Percentiles rank a stretch among this genome's conserved stretches.
Evolutionary conservation across 495 filamentous ascomycete species (phyloP).

Genomic region (Penicillium bovifimosum): DNA sequence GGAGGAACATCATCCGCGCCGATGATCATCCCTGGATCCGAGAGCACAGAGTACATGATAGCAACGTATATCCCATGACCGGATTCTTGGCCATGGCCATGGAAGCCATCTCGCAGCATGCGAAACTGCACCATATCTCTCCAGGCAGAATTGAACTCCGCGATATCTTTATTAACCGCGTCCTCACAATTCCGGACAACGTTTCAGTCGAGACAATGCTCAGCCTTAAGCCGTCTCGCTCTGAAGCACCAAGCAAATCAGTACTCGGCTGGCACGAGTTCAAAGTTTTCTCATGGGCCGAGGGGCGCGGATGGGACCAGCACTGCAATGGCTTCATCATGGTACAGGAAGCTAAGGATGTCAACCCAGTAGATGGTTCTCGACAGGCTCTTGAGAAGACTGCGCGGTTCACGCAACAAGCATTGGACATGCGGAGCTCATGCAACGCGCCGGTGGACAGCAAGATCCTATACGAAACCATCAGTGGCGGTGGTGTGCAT

Average conservation of each 20-base stretch:
- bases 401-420: not conserved
- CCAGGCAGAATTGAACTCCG: constrained; percentile 25
- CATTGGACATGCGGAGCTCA: constrained; percentile 1
- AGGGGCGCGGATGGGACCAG: constrained; percentile 35
- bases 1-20: constrained; percentile 28
- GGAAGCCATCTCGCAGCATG: constrained; percentile 45
- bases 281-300: constrained; percentile 31
- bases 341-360: constrained; percentile 23
- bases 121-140: constrained; percentile 20
- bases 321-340: constrained; percentile 38
- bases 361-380: constrained; percentile 23
- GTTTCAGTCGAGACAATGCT: constrained; percentile 30
- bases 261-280: constrained; percentile 42
- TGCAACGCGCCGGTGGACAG: constrained; percentile 13
- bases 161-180: constrained; percentile 36
- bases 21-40: constrained; percentile 32
- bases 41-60: constrained; percentile 43
- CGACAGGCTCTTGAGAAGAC: constrained; percentile 4
- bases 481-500: constrained; percentile 24
- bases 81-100: constrained; percentile 48
- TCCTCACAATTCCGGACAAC: constrained; percentile 35
- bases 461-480: constrained; percentile 18
- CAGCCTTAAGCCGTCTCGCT: constrained; percentile 17
- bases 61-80: constrained; percentile 45
- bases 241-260: constrained; percentile 19